Conservation (phyloP, 129 eudicot species). For the Mikania micrantha region DNA sequence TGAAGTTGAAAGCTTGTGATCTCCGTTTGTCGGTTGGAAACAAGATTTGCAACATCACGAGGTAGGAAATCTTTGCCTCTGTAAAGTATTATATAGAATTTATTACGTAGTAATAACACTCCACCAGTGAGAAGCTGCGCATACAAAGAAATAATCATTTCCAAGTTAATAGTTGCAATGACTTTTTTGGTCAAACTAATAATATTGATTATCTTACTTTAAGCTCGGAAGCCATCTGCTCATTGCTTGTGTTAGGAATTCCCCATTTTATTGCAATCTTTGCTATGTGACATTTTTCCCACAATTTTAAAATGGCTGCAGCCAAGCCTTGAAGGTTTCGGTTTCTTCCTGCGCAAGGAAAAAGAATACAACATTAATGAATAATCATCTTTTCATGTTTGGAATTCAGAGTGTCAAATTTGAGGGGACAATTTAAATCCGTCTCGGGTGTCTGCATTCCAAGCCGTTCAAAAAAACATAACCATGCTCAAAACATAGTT, state of each 20-base stretch:
- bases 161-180: conserved; percentile 1
- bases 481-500: background rate
- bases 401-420: too few relatives aligned
- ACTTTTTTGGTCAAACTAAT: conserved; percentile 13
- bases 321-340: conserved; percentile 93
- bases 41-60: conserved; percentile 56
- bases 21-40: conserved; percentile 68
- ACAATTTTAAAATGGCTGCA: conserved; percentile 73
- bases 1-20: conserved; percentile 48
- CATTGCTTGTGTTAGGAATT: conserved; percentile 76
- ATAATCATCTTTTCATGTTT: background rate
- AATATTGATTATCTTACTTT: conserved; percentile 44
- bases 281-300: conserved; percentile 86
- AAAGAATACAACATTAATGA: background rate
- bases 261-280: conserved; percentile 97
- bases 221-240: conserved; percentile 89
- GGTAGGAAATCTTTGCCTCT: conserved; percentile 97
- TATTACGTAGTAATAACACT: conserved; percentile 83
- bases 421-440: too few relatives aligned
- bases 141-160: conserved; percentile 9
- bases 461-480: background rate
- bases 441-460: too few relatives aligned
- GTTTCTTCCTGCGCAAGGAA: conserved; percentile 69
- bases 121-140: conserved; percentile 96
- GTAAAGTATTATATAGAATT: conserved; percentile 80